phyloP scores from a whole-genome alignment of 2,329 filamentous ascomycete genomes.

The Ophiostoma ulmi region DNA sequence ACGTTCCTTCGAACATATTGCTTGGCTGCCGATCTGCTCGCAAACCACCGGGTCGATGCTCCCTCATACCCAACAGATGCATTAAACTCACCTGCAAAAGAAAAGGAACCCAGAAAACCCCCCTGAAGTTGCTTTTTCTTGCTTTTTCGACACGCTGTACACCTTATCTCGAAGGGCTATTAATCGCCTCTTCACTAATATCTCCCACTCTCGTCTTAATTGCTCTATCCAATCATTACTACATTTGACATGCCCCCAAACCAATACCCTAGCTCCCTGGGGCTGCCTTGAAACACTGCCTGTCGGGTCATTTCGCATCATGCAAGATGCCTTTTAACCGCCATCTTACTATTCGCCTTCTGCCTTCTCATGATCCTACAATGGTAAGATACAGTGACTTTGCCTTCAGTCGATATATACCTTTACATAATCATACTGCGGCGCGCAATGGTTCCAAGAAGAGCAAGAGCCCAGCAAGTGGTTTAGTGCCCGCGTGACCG shows the following conservation, averaged over 20 bases:
- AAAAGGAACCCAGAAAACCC: neutral
- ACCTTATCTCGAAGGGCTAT: neutral
- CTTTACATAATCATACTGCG: slow-evolving; percentile 1
- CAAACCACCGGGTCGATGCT: neutral
- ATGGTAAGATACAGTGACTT: too few relatives aligned
- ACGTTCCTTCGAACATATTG: neutral
- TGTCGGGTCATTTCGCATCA: neutral
- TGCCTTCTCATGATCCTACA: too few relatives aligned
- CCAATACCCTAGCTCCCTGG: neutral
- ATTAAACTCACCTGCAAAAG: neutral
- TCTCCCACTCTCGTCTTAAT: neutral
- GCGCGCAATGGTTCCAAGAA: slow-evolving; percentile 23
- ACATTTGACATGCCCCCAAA: neutral
- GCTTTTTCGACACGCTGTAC: slow-evolving; percentile 2
- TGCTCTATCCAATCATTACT: neutral
- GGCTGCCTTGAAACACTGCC: neutral
- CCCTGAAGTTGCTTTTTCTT: slow-evolving; percentile 13
- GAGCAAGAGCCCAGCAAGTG: slow-evolving; percentile 4
- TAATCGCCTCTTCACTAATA: too few relatives aligned
- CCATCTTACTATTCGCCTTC: neutral
- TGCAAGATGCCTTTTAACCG: neutral
- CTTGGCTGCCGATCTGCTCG: neutral
- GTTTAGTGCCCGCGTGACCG: neutral
- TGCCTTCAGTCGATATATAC: too few relatives aligned
- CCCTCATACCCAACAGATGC: slow-evolving; percentile 9